phyloP scores from a whole-genome alignment of 1,139 yeast species.

The Magnusiomyces paraingens region DNA sequence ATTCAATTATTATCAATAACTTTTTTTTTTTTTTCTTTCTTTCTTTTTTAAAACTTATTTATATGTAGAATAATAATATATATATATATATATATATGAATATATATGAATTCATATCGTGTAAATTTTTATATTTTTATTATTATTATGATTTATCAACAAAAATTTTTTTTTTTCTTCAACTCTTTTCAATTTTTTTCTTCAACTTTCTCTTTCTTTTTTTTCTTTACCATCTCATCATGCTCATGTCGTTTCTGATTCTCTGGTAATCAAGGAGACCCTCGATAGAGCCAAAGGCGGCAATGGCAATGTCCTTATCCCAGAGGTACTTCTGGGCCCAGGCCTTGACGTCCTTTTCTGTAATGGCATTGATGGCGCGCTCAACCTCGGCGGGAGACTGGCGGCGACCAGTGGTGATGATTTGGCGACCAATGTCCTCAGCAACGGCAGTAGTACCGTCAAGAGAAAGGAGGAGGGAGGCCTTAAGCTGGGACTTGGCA shows the following conservation, averaged over 20 bases:
- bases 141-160: background rate
- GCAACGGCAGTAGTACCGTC: slow-evolving; percentile 97
- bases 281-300: slow-evolving; percentile 79
- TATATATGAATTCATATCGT: background rate
- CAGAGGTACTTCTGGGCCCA: slow-evolving; percentile 86
- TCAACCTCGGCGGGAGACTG: slow-evolving; percentile 90
- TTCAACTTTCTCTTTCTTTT: too few relatives aligned
- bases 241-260: slow-evolving; percentile 41
- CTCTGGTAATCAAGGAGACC: slow-evolving; percentile 55
- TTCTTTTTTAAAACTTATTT: background rate
- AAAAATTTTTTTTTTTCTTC: background rate
- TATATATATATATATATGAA: background rate
- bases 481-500: slow-evolving; percentile 91
- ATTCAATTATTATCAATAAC: background rate
- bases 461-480: slow-evolving; percentile 76
- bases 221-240: slow-evolving; percentile 15
- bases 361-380: slow-evolving; percentile 70
- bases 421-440: slow-evolving; percentile 95
- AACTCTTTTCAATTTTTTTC: too few relatives aligned
- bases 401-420: slow-evolving; percentile 89
- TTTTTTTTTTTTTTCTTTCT: background rate
- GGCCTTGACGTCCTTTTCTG: slow-evolving; percentile 68
- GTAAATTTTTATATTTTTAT: too few relatives aligned
- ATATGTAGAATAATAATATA: background rate
- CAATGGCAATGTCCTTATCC: slow-evolving; percentile 77